Evolutionary conservation across 2,329 filamentous ascomycete genomes (phyloP).

Genomic region (Claviceps arundinis): DNA sequence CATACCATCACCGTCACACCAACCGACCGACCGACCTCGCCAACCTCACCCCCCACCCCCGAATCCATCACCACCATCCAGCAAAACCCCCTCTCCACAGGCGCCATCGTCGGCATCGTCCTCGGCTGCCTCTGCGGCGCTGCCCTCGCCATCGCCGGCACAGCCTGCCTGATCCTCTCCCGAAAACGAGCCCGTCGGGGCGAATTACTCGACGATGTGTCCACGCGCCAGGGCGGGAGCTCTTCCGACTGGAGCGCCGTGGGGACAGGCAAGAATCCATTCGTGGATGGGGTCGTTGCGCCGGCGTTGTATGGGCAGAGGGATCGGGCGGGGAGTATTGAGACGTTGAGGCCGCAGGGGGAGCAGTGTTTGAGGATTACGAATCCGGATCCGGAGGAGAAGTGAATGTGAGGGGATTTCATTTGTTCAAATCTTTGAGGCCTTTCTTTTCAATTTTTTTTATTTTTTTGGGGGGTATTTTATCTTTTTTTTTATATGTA

Average conservation of each 20-base stretch:
- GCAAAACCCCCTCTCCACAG: not conserved
- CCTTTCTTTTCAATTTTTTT: not conserved
- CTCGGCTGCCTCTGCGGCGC: not conserved
- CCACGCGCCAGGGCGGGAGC: not conserved
- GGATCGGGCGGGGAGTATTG: slow-evolving; percentile 2
- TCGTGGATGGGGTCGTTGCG: not conserved
- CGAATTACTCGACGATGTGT: not conserved
- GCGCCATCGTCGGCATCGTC: not conserved
- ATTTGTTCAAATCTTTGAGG: not conserved
- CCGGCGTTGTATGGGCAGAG: not conserved
- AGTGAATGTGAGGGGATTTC: not conserved
- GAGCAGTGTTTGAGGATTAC: slow-evolving; percentile 1
- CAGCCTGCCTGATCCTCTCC: not conserved
- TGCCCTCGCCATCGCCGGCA: not conserved
- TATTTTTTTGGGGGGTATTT: not conserved
- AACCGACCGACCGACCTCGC: not conserved
- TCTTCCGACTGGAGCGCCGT: not conserved
- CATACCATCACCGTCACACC: not conserved
- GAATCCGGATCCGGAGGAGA: slow-evolving; percentile 4
- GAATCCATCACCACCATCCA: not conserved
- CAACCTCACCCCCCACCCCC: not conserved
- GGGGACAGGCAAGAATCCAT: not conserved
- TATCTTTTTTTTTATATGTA: not conserved
- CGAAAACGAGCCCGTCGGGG: not conserved
- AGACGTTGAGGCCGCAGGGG: not conserved